Evolutionary conservation across 2,329 filamentous ascomycete genomes (phyloP).

Genomic region (Aspergillus floridensis): DNA sequence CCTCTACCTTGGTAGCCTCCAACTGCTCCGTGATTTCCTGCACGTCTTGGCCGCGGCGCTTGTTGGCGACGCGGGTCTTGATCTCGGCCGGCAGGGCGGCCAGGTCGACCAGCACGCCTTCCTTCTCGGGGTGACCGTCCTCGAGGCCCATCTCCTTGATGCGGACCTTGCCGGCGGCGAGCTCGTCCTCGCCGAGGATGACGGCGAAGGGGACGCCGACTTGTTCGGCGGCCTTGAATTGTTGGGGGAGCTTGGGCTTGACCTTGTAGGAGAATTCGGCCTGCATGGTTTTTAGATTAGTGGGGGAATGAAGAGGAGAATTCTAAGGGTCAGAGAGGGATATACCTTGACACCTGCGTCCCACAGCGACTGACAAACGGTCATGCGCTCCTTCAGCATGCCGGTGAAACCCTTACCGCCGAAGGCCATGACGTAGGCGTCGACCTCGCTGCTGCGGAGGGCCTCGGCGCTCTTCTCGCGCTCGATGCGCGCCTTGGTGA

Average conservation of each 20-base stretch:
- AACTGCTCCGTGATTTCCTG: constrained; percentile 24
- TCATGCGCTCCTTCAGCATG: constrained; percentile 78
- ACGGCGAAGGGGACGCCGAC: constrained; percentile 79
- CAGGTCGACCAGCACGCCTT: constrained; percentile 72
- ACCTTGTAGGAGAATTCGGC: constrained; percentile 87
- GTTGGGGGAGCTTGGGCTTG: constrained; percentile 81
- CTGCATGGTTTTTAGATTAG: constrained; percentile 36
- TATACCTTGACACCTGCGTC: constrained; percentile 77
- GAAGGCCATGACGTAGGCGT: constrained; percentile 94
- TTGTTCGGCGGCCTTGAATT: constrained; percentile 86
- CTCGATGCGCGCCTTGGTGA: constrained; percentile 74
- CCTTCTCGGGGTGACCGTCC: constrained; percentile 85
- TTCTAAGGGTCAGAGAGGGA: not conserved
- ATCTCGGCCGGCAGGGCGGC: constrained; percentile 26
- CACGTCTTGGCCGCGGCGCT: constrained; percentile 13
- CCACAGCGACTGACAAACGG: constrained; percentile 74
- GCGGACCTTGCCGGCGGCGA: constrained; percentile 77
- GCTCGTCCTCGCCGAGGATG: constrained; percentile 87
- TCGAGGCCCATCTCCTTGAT: constrained; percentile 81
- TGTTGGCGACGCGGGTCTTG: constrained; percentile 23
- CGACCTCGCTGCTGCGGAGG: constrained; percentile 69
- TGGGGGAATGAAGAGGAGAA: not conserved
- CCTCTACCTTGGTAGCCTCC: constrained; percentile 22
- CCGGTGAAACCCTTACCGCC: constrained; percentile 82
- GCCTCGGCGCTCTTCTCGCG: constrained; percentile 56